Percentiles rank a stretch among this genome's conserved stretches.
Conservation (phyloP, 192 early-diverging fungal genomes). For the Entomortierella parvispora region DNA sequence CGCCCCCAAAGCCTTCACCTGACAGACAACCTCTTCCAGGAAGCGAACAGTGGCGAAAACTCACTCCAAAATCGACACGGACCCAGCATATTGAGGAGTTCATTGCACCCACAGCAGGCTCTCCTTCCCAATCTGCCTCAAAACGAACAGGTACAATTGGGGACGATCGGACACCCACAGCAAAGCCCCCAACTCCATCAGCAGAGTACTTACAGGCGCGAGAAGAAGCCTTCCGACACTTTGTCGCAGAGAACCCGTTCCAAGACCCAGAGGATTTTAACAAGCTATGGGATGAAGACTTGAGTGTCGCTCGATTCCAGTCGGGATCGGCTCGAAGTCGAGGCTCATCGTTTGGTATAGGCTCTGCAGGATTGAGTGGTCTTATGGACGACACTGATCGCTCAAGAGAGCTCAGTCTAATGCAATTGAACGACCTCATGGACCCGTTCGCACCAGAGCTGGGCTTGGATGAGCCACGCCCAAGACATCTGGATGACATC, state of each 20-base stretch:
- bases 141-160: neutral
- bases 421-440: slow-evolving; percentile 12
- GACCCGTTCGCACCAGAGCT: slow-evolving; percentile 5
- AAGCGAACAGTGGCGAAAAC: slow-evolving; percentile 35
- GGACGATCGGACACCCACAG: neutral
- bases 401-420: slow-evolving; percentile 9
- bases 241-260: slow-evolving; percentile 37
- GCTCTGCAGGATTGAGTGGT: neutral
- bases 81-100: slow-evolving; percentile 23
- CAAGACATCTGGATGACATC: slow-evolving; percentile 22
- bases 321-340: neutral
- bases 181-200: neutral
- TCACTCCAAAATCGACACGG: slow-evolving; percentile 33
- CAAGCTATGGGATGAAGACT: slow-evolving; percentile 35
- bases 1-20: slow-evolving; percentile 18
- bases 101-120: neutral
- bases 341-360: slow-evolving; percentile 17
- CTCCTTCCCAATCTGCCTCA: neutral
- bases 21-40: slow-evolving; percentile 38
- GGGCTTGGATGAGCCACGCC: neutral
- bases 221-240: slow-evolving; percentile 17
- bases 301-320: slow-evolving; percentile 1
- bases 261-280: slow-evolving; percentile 26
- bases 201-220: slow-evolving; percentile 3
- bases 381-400: slow-evolving; percentile 7